phyloP scores from a whole-genome alignment of 2,329 filamentous ascomycete genomes.

The Sclerotinia minor region DNA sequence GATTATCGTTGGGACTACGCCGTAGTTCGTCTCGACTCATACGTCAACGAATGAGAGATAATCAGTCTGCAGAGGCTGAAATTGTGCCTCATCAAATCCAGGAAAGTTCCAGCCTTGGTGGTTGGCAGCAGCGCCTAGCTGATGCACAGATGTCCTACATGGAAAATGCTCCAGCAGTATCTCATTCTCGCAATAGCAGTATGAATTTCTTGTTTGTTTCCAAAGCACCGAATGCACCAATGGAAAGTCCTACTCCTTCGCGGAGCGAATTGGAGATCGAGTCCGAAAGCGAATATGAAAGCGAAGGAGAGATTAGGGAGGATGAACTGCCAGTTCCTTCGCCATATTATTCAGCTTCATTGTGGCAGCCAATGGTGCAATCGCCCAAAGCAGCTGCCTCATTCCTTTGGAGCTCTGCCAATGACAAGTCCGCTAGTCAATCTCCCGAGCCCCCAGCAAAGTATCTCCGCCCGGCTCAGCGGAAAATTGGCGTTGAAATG shows the following conservation, averaged over 20 bases:
- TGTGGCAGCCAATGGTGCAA: constrained; percentile 12
- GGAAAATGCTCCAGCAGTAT: constrained; percentile 44
- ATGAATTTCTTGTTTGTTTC: constrained; percentile 47
- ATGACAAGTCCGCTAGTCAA: not conserved
- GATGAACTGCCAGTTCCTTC: not conserved
- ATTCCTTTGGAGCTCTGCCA: constrained; percentile 1
- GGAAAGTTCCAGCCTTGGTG: constrained; percentile 42
- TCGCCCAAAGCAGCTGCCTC: not conserved
- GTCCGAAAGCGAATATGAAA: not conserved
- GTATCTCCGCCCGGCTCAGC: constrained; percentile 36
- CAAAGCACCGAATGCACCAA: constrained; percentile 40
- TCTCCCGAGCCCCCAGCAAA: constrained; percentile 37
- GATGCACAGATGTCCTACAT: constrained; percentile 50
- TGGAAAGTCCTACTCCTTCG: constrained; percentile 56
- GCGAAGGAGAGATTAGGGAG: constrained; percentile 15
- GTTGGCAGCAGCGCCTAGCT: constrained; percentile 50
- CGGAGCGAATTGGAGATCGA: constrained; percentile 45
- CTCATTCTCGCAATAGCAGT: constrained; percentile 43
- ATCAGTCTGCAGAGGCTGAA: constrained; percentile 39
- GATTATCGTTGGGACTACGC: constrained; percentile 45
- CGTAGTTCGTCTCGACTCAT: constrained; percentile 44
- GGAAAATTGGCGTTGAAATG: constrained; percentile 28
- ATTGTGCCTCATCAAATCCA: constrained; percentile 37
- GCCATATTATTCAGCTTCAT: not conserved
- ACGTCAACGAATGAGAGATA: constrained; percentile 44